These are phyloP conservation scores for Fusarium equiseti DNA, from an alignment of 2,329 filamentous ascomycete species.

Conservation along the genomic window DNA sequence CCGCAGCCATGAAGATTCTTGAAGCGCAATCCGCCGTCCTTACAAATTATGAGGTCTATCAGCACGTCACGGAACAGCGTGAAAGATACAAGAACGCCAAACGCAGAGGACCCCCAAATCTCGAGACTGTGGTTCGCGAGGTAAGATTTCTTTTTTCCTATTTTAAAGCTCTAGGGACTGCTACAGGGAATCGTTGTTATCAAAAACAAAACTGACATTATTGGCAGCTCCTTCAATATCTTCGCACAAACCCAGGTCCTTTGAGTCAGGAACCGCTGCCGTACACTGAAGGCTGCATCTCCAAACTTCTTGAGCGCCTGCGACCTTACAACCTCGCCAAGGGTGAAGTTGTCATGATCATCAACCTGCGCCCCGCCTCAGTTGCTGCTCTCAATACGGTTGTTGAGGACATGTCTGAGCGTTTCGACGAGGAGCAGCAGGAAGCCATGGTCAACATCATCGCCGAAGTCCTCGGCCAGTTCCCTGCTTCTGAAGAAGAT, in stretches of 20 bases:
- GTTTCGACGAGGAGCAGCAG: slow-evolving; percentile 71
- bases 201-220: slow-evolving; percentile 12
- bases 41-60: slow-evolving; percentile 79
- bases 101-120: slow-evolving; percentile 66
- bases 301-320: slow-evolving; percentile 66
- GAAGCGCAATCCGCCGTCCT: slow-evolving; percentile 77
- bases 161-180: neutral
- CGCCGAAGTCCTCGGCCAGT: slow-evolving; percentile 67
- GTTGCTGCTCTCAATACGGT: slow-evolving; percentile 70
- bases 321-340: slow-evolving; percentile 72
- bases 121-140: slow-evolving; percentile 73
- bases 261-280: slow-evolving; percentile 66
- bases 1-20: slow-evolving; percentile 72
- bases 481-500: slow-evolving; percentile 51
- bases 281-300: slow-evolving; percentile 66
- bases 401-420: slow-evolving; percentile 73
- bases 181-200: neutral
- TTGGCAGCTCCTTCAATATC: slow-evolving; percentile 69
- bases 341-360: slow-evolving; percentile 75
- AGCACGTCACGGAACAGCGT: slow-evolving; percentile 70
- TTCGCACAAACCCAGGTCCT: slow-evolving; percentile 66
- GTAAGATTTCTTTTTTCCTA: slow-evolving; percentile 56
- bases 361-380: slow-evolving; percentile 72
- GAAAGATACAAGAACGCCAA: slow-evolving; percentile 64
- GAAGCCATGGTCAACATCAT: slow-evolving; percentile 68